Evolutionary conservation across 2,329 filamentous ascomycete species (phyloP), one percentile per base, ranked within the genome.

Genomic region (Clarireedia hainanense): DNA sequence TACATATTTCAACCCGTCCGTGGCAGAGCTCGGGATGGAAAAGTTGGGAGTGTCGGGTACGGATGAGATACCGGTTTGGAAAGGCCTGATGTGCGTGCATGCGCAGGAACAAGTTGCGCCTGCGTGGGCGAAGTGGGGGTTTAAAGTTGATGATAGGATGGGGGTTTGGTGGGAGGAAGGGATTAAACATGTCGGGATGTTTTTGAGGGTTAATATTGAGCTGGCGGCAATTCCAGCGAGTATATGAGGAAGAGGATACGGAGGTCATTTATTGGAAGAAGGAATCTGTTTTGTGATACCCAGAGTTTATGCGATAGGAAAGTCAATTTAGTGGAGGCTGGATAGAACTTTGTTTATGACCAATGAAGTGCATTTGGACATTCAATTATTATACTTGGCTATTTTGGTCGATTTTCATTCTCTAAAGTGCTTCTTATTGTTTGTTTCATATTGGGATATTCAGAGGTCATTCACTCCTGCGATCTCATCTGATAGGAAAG

Each of bases 131-230:
- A 80, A 76, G 65, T 80, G 85, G 71, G 91, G 91, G 0, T 96
- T 96, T 68, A 72, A 76, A 58, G 74, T 80, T 6, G 91, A 96
- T 70, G 78, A 87, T 66, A 75, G 72, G 5, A 82, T 92, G 80
- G 89, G 89, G 1, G 77, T 70, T 27, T 96, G 91, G 91, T 76
- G 78, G 60, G 91, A 96, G 70, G 91, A 95, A 66, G 89, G 88
- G 4, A 92, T 96, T 53, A 76, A 80, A 62, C 91, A 96, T 74
- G 78, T 95, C 20, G 91, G 88, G 57, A 95, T 96, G 91, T 95
- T 81, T 60, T 64, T 71, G 59, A 73, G 80, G 39, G 39, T 55
- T 9, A 65, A 74, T 6, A 60, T 75, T 50, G 47, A 57, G 27
- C 52, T 47, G 15, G 10, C 24, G 9, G 26, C 23, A 20, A 40